Base-by-base conservation (phyloP, 163 green algal species). In the Chlamydomonas reinhardtii region DNA sequence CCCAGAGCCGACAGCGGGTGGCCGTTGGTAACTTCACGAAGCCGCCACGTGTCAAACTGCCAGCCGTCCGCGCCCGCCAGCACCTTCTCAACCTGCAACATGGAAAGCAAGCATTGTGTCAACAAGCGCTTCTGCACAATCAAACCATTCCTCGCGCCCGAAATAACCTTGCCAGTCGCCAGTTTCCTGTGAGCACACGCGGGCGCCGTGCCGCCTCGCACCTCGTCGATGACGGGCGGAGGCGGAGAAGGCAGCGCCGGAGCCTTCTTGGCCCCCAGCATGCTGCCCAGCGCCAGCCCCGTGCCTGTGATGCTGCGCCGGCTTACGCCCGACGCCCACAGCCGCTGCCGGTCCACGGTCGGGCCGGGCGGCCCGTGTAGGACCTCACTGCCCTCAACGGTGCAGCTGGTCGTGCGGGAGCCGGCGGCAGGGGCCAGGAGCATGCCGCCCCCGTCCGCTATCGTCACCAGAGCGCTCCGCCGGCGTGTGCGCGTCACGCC, bases 1-100 rank as follows among this genome's bases (percentile, higher is more conserved):
- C 39, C 76, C 48, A 90, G 48, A 20, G 70, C 54, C 16, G 75
- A 88, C 43, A 91, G 71, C 65, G 88, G 73, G n/a, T 83, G 65
- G 34, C 62, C 56, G n/a, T 65, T 29, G 17, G 76, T 85, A 0
- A 75, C 81, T 25, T 86, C 76, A 11, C 75, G 62, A 35, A 92
- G 89, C 76, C 34, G 62, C 73, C 89, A 92, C 25, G 86, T 88
- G 80, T 92, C 86, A 70, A 90, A 92, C 82, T 90, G 74, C 89
- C 86, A 91, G n/a, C 90, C 76, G 54, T 91, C 69, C 52, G 77
- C 75, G 15, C 35, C 62, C 35, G 78, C 62, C 25, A 93, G 69
- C 35, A 74, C 9, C 22, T 37, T 37, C 69, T 74, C 69, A 35
- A 74, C 69, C 68, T 74, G 68, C 32, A 48, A 4, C 17, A 52